Base-by-base conservation (phyloP, 805 yeast genomes). In the Kazachstania kunashirensis region DNA sequence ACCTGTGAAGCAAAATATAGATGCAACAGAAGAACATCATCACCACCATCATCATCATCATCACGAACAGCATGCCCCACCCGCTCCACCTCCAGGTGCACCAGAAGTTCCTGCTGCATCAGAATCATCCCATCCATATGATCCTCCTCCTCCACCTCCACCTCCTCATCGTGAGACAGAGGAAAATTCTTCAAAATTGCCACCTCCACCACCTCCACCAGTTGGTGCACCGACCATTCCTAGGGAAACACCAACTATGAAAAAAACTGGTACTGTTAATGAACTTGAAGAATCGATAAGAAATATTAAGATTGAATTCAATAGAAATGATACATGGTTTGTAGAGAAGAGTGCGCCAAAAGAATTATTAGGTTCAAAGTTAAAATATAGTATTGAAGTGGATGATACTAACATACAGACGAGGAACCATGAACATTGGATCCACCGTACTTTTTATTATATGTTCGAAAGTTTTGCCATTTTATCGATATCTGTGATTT, bases 401-500 rank as follows among this genome's bases (percentile, higher is more conserved):
- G 95, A 85, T 39, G 72, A 74, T 19, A 63, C 68, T 40, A 50
- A 52, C 11, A 61, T 79, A 6, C 46, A 46, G 11, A 82, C 80
- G 49, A 71, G 95, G 46, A 73, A 74, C 10, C 73, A 73, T 17
- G 62, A 75, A 29, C 45, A 42, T 2, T 43, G 62, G 36, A 59
- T 66, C 4, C 65, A 71, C 43, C 67, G 80, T 37, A 86, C 80
- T 44, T 76, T 81, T 45, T 84, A 84, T 52, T 66, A 85, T 11
- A 59, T 86, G 28, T 79, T 76, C 56, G 75, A 72, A 42, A 94
- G 84, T 53, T 75, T 79, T 46, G 73, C 92, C 1, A 84, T 79
- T 46, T 63, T 77, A 4, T 61, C 72, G 1, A 60, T 84, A 43
- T 75, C 77, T 34, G 60, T 82, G 4, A 65, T 69, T 16, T 84